Evolutionary conservation across 2,329 filamentous ascomycete species (phyloP), one percentile per base, ranked within the genome.

Genomic region (Xylariales sp.): DNA sequence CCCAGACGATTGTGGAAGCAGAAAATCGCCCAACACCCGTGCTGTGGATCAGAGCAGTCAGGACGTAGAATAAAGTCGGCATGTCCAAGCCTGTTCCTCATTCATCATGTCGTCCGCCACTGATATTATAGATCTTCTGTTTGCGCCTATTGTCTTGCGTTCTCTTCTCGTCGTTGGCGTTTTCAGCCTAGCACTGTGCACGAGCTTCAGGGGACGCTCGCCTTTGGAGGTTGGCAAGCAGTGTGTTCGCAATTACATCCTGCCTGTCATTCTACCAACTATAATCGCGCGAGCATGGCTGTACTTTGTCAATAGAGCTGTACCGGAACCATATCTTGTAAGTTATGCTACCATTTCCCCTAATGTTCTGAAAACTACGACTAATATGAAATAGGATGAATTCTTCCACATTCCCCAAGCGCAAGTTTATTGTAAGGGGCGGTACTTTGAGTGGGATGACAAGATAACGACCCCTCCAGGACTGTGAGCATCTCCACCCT

Each of bases 401-500:
- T 69, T 88, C 20, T 94, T 93, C 46, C 88, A 98, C 59, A 83
- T 96, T 16, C 87, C 88, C 0, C 93, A 98, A 63, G 89, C 89
- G 0, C 88, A 95, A 53, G 79, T 77, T 20, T 98, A 95, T 60
- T 96, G 90, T 60, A 60, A 75, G 28, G 82, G 84, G 10, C 74
- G 75, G 38, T 95, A 84, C 66, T 57, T 61, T 11, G 72, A 87
- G 40, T 98, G 93, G 93, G 90, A 98, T 61, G 84, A 91, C 42
- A 98, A 97, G 60, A 93, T 98, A 56, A 98, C 93, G 0, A 98
- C 93, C 2, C 93, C 93, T 1, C 91, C 93, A 1, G 93, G 90
- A 23, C 67, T 98, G 67, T 88, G 70, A 58, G 70, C 61, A 16
- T 39, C 48, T 6, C 40, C 52, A 30, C 14, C n/a, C 16, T 1